Percentiles rank a stretch among this genome's conserved stretches.
These are phyloP conservation scores for Fusarium falciforme DNA, from an alignment of 2,329 filamentous ascomycete genomes.

Conservation along the genomic window DNA sequence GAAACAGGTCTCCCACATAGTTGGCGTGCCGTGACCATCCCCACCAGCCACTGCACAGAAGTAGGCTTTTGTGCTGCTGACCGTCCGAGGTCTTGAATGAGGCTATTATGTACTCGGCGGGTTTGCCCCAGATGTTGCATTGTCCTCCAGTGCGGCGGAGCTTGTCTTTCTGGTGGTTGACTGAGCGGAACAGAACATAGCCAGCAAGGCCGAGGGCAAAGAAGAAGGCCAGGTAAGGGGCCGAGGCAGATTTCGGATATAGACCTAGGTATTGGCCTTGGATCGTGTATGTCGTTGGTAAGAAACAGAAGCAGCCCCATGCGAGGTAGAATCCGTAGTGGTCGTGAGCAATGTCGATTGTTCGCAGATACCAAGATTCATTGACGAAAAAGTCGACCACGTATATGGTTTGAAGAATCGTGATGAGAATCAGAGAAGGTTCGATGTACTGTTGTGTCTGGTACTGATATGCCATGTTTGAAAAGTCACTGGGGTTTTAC, in stretches of 20 bases:
- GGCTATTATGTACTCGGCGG: conserved; percentile 52
- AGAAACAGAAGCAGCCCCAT: conserved; percentile 59
- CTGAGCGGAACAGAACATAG: conserved; percentile 57
- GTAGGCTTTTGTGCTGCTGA: conserved; percentile 48
- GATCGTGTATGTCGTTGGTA: conserved; percentile 59
- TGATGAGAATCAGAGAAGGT: conserved; percentile 53
- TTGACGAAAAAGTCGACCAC: conserved; percentile 62
- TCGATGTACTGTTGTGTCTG: conserved; percentile 53
- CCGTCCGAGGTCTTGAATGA: conserved; percentile 57
- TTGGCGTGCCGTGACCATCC: conserved; percentile 46
- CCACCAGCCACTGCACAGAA: conserved; percentile 47
- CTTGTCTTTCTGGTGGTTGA: conserved; percentile 58
- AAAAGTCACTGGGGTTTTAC: conserved; percentile 35
- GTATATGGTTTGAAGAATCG: conserved; percentile 57
- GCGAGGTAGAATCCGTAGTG: conserved; percentile 58
- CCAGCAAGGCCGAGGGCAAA: conserved; percentile 44
- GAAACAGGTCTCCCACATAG: conserved; percentile 43
- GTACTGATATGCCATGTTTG: conserved; percentile 53
- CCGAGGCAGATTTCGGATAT: conserved; percentile 51
- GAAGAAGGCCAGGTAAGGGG: conserved; percentile 35
- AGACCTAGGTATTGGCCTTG: conserved; percentile 59
- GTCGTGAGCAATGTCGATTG: conserved; percentile 58
- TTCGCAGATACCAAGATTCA: conserved; percentile 61
- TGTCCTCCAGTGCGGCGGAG: conserved; percentile 52
- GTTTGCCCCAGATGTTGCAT: conserved; percentile 57